Base-by-base conservation (phyloP, 1,284 basidiomycete genomes). In the Hemileia vastatrix region DNA sequence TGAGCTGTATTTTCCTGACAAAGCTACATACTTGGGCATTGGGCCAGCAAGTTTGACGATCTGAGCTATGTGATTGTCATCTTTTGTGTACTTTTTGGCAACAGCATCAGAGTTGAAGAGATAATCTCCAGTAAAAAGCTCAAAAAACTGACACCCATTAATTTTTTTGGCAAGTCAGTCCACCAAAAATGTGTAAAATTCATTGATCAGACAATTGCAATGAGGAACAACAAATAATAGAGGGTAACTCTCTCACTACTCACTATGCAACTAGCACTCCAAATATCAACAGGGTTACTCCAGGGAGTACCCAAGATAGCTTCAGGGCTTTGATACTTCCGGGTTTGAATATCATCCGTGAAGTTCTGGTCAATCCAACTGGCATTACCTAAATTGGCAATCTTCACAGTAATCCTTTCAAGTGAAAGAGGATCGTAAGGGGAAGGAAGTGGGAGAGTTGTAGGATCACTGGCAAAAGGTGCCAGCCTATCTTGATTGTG, bases 41-140 rank as follows among this genome's bases (percentile, higher is more conserved):
- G 95, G 90, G 56, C 94, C 95, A 70, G 97, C 80, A 15, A 98
- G 82, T 78, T 98, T 94, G 77, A 97, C 91, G 71, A 98, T 90
- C 79, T 98, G 94, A 3, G 95, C 94, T 64, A 98, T 90, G 74
- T 98, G 94, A 75, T 98, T 94, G 77, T 98, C 94, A 77, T 98
- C 95, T 78, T 96, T 95, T 79, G 84, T 86, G 76, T 91, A 93
- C n/a, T n/a, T n/a, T 65, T 82, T 80, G 51, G 80, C 77, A 65
- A 87, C 86, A 11, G 86, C 86, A 67, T 90, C 89, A 27, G 90
- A 91, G 72, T 91, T 89, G 73, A 91, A 92, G 33, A 91, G 82
- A 72, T 87, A 90, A 75, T 91, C 88, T 32, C 87, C 87, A 4
- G 88, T 90, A 61, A 91, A 78, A 57, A 91, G 80, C 76, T 92